Evolutionary conservation across 768 basidiomycete species (phyloP).

Genomic region (Kwoniella sp.): DNA sequence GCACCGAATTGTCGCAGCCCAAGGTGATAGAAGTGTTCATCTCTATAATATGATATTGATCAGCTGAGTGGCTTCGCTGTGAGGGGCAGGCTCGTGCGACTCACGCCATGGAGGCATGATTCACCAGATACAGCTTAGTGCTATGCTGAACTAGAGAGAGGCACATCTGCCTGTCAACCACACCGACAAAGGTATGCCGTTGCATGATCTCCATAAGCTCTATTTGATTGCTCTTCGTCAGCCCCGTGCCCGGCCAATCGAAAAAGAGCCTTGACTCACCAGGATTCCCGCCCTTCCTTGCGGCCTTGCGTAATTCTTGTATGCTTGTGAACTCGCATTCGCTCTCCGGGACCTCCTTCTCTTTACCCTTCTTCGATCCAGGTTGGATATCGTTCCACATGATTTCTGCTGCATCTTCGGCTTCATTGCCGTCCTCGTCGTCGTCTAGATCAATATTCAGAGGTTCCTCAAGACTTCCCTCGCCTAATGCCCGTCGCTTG

Average conservation of each 20-base stretch:
- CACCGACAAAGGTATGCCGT: conserved; percentile 88
- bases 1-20: conserved; percentile 88
- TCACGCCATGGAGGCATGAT: conserved; percentile 80
- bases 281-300: conserved; percentile 67
- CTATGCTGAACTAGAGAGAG: conserved; percentile 82
- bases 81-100: conserved; percentile 50
- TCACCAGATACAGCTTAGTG: conserved; percentile 85
- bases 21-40: conserved; percentile 94
- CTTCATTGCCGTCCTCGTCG: conserved; percentile 29
- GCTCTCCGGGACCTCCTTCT: conserved; percentile 66
- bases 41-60: conserved; percentile 60
- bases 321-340: conserved; percentile 77
- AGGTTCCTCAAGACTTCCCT: conserved; percentile 31
- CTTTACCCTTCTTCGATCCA: conserved; percentile 20
- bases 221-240: conserved; percentile 49
- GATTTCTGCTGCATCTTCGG: conserved; percentile 46
- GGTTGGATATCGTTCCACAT: conserved; percentile 10
- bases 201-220: conserved; percentile 80
- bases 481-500: conserved; percentile 28
- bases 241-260: not conserved
- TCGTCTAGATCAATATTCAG: conserved; percentile 65
- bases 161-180: conserved; percentile 74
- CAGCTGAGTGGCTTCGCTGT: not conserved
- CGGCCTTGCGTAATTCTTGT: conserved; percentile 64
- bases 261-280: conserved; percentile 61